Evolutionary conservation across 1,284 basidiomycete genomes (phyloP), one percentile per base, ranked within the genome.

Genomic region (Acaromyces ingoldii): DNA sequence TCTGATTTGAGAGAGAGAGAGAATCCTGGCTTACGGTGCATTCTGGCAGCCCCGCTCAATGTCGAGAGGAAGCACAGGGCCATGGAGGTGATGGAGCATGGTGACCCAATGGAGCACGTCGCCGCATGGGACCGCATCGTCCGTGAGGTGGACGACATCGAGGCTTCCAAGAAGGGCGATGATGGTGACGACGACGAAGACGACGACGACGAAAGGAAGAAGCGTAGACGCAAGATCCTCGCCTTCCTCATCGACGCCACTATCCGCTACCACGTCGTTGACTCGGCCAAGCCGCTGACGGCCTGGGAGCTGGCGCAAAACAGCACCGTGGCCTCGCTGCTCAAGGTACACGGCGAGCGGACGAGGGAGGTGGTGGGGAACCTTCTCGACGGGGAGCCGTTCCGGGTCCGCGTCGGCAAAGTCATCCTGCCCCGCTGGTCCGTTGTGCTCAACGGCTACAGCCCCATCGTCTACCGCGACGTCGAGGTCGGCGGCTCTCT

Each of bases 261-360:
- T 15, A 74, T 85, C 5, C 77, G 80, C 30, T 87, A 87, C 74
- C 84, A 87, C 67, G 80, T 82, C 43, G 76, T 87, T 11, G 81
- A 82, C 11, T 71, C 77, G 26, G 76, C 76, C 17, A 6, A 21
- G 19, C 45, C 53, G 7, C 76, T 81, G 45, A 74, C 77, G 39
- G 69, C 75, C 1, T 59, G 62, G 26, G 74, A 79, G 17, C 78
- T 87, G 17, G 79, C 79, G 4, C 77, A 79, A 61, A 86, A 86
- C 75, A 79, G 79, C 10, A 85, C 85, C 0, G 79, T 81, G 49
- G 78, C 81, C 4, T 85, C 85, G 2, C 78, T 79, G 37, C 77
- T 87, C 40, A 77, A 56, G 47, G 51, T 58, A 3, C 55, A 55
- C 45, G 49, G 36, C 15, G 46, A 57, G 10, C 53, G 55, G 30